A percentile compares a stretch with the other conserved stretches of the same genome.
These are phyloP conservation scores for Sextonia rubra DNA, from an alignment of 164 flowering plant species.

Conservation along the genomic window DNA sequence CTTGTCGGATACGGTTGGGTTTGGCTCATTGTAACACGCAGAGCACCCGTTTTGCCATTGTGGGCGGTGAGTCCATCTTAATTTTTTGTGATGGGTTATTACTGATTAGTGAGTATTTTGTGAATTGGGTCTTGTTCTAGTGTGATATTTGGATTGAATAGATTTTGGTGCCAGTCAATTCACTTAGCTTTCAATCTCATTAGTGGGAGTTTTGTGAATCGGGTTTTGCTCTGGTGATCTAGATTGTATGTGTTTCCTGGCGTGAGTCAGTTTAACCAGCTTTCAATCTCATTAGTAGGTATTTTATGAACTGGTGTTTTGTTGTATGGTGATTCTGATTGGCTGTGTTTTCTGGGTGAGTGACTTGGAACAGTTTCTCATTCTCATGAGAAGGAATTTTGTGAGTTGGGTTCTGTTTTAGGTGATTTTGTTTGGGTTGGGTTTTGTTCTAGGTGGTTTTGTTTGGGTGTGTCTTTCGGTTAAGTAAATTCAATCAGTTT, in stretches of 20 bases:
- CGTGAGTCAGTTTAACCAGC: too few species aligned
- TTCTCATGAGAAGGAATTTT: not conserved
- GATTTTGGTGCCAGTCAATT: not conserved
- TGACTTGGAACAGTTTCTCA: too few species aligned
- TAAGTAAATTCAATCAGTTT: too few species aligned
- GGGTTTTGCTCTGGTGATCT: not conserved
- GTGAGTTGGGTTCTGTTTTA: not conserved
- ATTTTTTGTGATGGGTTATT: not conserved
- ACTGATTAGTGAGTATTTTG: not conserved
- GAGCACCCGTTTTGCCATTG: conserved; percentile 61
- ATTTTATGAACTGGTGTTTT: not conserved
- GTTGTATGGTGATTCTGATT: not conserved
- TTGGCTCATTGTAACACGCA: conserved; percentile 77
- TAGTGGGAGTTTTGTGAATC: not conserved
- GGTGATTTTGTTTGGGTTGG: too few species aligned
- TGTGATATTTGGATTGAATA: not conserved
- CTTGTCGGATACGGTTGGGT: conserved; percentile 91
- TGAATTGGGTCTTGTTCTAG: not conserved
- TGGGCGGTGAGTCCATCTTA: conserved; percentile 77
- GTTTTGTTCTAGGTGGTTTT: not conserved
- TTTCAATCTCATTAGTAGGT: not conserved
- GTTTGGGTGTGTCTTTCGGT: not conserved
- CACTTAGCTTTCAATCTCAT: not conserved
- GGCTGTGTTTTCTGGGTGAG: not conserved
- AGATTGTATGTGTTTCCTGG: not conserved